Evolutionary conservation across 2,329 filamentous ascomycete species (phyloP), one percentile per base, ranked within the genome.

Genomic region (Aspergillus puulaauensis): DNA sequence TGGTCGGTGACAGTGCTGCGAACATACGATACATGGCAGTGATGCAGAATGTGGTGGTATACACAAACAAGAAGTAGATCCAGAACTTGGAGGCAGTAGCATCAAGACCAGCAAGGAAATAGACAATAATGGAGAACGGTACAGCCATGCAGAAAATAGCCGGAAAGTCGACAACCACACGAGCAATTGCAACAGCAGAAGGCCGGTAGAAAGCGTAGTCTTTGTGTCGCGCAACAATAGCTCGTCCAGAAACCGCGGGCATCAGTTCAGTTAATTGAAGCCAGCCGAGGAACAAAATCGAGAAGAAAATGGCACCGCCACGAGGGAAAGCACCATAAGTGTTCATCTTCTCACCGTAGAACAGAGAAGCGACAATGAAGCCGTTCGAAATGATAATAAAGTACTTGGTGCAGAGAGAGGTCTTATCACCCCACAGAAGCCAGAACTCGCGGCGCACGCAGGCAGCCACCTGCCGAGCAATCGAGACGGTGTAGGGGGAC

Each of bases 241-340:
- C 81, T 55, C 90, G 82, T 5, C 90, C 88, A 51, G 84, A 83
- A 8, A 93, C 87, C 45, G 89, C 90, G 62, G 88, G 88, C 82
- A 90, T 91, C 54, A 93, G 80, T 71, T 96, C 90, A 0, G 87
- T 85, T 48, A 96, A 77, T 59, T 93, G 90, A 5, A 95, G 80
- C 86, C 86, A 89, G 56, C 80, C 81, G 6, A 89, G 77, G 73
- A 89, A 87, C 31, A 89, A 70, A 61, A 88, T 85, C 1, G 83
- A 85, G 74, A 89, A 88, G 79, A 89, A 89, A 8, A 86, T 73
- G 7, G 82, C 79, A 69, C 87, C 86, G 6, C 86, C 84, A 63
- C 86, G 80, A 5, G 81, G 77, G 70, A 89, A 90, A 12, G 85
- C 83, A 37, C 86, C 86, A 41, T 76, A 79, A 1, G 86, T 87